A percentile compares a stretch with the other conserved stretches of the same genome.
These are phyloP conservation scores for Megacollybia marginata DNA, from an alignment of 768 basidiomycete genomes.

Conservation along the genomic window DNA sequence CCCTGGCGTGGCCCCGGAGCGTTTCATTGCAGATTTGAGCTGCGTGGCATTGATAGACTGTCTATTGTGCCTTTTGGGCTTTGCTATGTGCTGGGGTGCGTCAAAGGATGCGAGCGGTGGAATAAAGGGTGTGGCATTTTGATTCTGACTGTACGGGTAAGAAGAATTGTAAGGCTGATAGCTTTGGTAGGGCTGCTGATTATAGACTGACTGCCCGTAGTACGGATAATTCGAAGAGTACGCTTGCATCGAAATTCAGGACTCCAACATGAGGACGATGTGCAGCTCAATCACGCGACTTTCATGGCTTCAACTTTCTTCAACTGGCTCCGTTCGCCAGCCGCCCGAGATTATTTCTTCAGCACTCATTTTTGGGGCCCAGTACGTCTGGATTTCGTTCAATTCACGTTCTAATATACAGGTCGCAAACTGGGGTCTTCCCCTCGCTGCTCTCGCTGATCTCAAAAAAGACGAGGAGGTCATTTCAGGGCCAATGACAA, in stretches of 20 bases:
- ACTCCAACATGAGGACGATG: conserved; percentile 10
- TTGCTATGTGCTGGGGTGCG: background rate
- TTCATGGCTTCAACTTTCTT: conserved; percentile 80
- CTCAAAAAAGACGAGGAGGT: conserved; percentile 90
- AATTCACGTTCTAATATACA: conserved; percentile 21
- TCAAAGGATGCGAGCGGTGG: background rate
- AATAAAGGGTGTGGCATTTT: background rate
- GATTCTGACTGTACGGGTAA: conserved; percentile 11
- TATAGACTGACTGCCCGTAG: conserved; percentile 26
- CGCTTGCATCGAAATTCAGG: conserved; percentile 22
- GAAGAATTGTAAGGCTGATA: conserved; percentile 6
- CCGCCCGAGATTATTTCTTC: conserved; percentile 90
- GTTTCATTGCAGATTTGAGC: conserved; percentile 56
- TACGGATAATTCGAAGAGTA: conserved; percentile 34
- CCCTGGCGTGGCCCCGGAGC: conserved; percentile 19
- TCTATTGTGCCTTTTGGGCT: background rate
- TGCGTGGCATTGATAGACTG: conserved; percentile 6
- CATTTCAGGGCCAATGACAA: conserved; percentile 96
- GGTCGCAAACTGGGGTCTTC: conserved; percentile 99
- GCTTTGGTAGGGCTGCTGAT: background rate
- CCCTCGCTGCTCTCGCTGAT: conserved; percentile 88
- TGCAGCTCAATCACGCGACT: background rate
- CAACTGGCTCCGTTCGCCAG: conserved; percentile 86
- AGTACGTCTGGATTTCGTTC: conserved; percentile 42
- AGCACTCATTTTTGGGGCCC: conserved; percentile 99